Percentiles rank a stretch among this genome's conserved stretches.
These are phyloP conservation scores for Euphorbia tirucalli DNA, from an alignment of 345 rosid species.

Conservation along the genomic window DNA sequence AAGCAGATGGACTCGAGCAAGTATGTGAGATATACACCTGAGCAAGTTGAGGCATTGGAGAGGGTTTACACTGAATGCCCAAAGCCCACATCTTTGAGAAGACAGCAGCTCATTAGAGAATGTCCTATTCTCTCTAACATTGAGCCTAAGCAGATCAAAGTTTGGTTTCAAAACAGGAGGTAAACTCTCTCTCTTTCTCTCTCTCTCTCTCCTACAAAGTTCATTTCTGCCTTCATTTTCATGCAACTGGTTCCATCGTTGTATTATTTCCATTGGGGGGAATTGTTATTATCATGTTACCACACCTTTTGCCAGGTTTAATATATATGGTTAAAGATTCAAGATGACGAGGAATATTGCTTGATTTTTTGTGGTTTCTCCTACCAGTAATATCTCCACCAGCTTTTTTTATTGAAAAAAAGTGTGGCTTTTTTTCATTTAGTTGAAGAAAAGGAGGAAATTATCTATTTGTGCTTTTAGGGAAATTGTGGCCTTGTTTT, in stretches of 20 bases:
- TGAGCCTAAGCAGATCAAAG: constrained; percentile 71
- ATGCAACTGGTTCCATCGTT: too few species aligned
- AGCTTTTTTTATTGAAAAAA: too few species aligned
- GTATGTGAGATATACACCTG: constrained; percentile 73
- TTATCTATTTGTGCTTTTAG: not conserved
- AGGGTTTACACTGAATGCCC: constrained; percentile 75
- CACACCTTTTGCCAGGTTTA: too few species aligned
- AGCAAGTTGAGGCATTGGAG: constrained; percentile 79
- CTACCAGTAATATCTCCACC: too few species aligned
- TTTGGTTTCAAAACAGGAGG: constrained; percentile 76
- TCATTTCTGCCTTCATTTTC: too few species aligned
- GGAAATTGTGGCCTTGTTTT: not conserved
- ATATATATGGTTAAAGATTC: not conserved
- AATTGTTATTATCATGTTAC: too few species aligned
- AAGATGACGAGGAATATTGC: too few species aligned
- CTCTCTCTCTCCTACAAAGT: too few species aligned
- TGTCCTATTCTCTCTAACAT: constrained; percentile 63
- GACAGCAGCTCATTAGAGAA: constrained; percentile 74
- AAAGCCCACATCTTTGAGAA: constrained; percentile 68
- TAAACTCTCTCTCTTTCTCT: constrained; percentile 14
- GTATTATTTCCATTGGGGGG: too few species aligned
- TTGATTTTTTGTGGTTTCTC: too few species aligned
- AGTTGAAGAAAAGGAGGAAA: not conserved
- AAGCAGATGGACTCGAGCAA: constrained; percentile 60
- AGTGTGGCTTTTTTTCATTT: too few species aligned